These are phyloP conservation scores for Dissophora ornata DNA, from an alignment of 192 early-diverging fungal genomes.

Conservation along the genomic window DNA sequence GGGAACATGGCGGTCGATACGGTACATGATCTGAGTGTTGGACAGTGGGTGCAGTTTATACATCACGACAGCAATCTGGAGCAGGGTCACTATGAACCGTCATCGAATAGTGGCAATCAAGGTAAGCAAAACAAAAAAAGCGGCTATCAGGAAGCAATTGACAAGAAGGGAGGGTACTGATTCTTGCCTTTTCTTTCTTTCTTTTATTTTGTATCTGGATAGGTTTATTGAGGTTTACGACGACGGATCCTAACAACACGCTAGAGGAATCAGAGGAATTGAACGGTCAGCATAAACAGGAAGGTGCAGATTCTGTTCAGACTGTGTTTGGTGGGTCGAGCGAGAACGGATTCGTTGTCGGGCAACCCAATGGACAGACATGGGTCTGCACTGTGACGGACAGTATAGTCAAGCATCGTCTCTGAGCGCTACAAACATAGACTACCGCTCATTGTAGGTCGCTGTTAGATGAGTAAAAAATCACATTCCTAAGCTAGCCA, in stretches of 20 bases:
- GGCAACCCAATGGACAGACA: conserved; percentile 25
- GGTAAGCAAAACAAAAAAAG: not conserved
- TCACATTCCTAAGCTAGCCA: no score
- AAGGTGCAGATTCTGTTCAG: not conserved
- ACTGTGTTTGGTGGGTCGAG: conserved; percentile 62
- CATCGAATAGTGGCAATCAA: not conserved
- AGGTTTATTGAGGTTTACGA: conserved; percentile 18
- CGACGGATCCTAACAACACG: conserved; percentile 36
- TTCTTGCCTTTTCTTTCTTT: no score
- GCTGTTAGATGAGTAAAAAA: not conserved
- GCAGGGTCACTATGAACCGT: conserved; percentile 21
- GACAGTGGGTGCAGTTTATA: conserved; percentile 64
- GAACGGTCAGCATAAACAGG: conserved; percentile 16
- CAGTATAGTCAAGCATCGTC: conserved; percentile 26
- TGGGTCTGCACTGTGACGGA: conserved; percentile 55
- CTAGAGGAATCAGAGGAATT: no score
- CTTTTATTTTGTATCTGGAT: no score
- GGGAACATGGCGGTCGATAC: conserved; percentile 72
- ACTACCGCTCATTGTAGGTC: not conserved
- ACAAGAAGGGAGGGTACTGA: no score
- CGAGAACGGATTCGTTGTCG: conserved; percentile 66
- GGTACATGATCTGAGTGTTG: conserved; percentile 57
- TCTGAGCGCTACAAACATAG: not conserved
- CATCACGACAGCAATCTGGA: conserved; percentile 16
- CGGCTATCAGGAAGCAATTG: no score